These are phyloP conservation scores for Lipomyces spencermartinsiae DNA, from an alignment of 805 yeast species.

Conservation along the genomic window DNA sequence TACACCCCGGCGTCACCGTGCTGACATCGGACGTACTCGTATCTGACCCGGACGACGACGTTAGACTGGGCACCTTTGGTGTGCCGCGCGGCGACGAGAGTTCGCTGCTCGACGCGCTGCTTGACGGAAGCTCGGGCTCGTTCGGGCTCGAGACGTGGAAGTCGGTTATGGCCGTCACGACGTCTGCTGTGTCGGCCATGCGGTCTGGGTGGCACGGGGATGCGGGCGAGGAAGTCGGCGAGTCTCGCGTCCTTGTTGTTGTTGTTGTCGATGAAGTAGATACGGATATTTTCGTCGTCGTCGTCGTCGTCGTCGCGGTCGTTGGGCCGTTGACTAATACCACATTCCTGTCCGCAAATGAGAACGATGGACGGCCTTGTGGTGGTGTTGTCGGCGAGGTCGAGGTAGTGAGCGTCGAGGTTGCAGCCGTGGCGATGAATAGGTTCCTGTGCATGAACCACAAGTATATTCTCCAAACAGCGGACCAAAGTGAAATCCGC, in stretches of 20 bases:
- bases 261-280: background rate
- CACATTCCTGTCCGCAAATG: slow-evolving; percentile 3
- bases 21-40: background rate
- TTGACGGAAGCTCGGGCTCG: background rate
- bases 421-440: background rate
- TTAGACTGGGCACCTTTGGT: background rate
- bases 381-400: background rate
- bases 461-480: background rate
- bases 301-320: background rate
- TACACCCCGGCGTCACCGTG: background rate
- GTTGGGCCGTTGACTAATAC: background rate
- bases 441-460: background rate
- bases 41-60: background rate
- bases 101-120: background rate
- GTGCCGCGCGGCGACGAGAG: background rate
- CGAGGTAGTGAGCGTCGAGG: background rate
- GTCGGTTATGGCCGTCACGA: background rate
- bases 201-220: background rate
- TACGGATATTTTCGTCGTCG: too few species aligned
- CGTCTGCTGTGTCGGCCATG: background rate
- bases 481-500: background rate
- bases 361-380: background rate
- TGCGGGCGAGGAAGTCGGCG: background rate
- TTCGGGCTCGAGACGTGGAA: background rate
- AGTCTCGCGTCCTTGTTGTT: background rate